Evolutionary conservation across 2,329 filamentous ascomycete genomes (phyloP).

Genomic region (Fusarium stilboides): DNA sequence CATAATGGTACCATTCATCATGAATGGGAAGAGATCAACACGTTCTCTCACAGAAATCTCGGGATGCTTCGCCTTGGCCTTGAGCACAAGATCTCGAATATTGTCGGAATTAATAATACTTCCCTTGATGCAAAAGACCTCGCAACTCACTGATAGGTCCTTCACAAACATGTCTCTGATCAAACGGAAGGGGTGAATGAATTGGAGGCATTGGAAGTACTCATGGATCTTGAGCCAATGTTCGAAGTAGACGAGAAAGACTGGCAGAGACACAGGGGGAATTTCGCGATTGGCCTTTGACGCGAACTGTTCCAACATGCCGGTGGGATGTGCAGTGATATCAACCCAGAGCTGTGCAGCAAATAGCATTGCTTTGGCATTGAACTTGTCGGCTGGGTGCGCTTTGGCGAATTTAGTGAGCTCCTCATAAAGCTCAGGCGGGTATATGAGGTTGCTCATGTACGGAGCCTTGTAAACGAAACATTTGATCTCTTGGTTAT

Average conservation of each 20-base stretch:
- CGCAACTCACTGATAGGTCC: neutral
- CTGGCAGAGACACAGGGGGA: rapidly evolving
- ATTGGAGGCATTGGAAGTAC: neutral
- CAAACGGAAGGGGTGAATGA: neutral
- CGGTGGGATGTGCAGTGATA: neutral
- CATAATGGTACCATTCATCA: neutral
- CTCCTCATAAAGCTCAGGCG: neutral
- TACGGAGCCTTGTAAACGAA: constrained; percentile 5
- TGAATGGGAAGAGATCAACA: neutral
- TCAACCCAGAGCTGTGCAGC: constrained; percentile 3
- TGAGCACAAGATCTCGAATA: neutral
- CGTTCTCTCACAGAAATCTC: neutral
- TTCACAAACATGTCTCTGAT: neutral
- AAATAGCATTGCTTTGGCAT: constrained; percentile 5
- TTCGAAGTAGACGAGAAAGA: neutral
- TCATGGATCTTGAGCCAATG: constrained; percentile 5
- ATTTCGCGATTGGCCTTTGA: neutral
- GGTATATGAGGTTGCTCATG: neutral
- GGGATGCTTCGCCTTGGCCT: neutral
- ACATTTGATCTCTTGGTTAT: neutral
- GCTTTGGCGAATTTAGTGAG: neutral
- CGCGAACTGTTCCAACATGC: neutral
- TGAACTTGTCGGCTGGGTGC: neutral
- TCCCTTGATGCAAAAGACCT: neutral
- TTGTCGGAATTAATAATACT: neutral